These are phyloP conservation scores for Skeletonema potamos DNA, from an alignment of 108 stramenopile genomes.

Conservation along the genomic window DNA sequence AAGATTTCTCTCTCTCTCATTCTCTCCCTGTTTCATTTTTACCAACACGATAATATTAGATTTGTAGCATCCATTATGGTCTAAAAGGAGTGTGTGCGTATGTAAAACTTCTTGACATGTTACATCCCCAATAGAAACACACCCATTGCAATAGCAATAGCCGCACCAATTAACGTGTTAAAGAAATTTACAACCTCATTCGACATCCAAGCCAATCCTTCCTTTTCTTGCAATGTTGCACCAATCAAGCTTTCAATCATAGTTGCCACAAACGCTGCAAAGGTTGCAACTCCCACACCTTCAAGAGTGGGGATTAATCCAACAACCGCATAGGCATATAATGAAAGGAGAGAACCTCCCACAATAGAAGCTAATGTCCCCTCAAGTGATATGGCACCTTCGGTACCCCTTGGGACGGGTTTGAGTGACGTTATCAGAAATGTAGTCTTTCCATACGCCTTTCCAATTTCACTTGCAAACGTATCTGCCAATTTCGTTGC, in stretches of 20 bases:
- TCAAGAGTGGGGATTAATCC: constrained; percentile 37
- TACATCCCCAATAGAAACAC: constrained; percentile 15
- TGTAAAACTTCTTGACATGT: neutral
- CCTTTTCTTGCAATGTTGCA: constrained; percentile 88
- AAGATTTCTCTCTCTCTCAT: too few relatives aligned
- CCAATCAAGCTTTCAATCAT: constrained; percentile 93
- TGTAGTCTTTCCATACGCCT: constrained; percentile 93
- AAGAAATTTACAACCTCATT: constrained; percentile 96
- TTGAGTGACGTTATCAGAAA: constrained; percentile 92
- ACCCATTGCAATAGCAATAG: constrained; percentile 69
- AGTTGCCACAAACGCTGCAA: constrained; percentile 88
- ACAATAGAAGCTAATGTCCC: constrained; percentile 88
- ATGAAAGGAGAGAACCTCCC: constrained; percentile 78
- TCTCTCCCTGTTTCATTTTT: too few relatives aligned
- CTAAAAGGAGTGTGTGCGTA: too few relatives aligned
- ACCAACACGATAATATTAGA: neutral
- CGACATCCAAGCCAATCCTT: constrained; percentile 81
- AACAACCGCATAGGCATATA: constrained; percentile 63
- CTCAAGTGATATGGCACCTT: constrained; percentile 89
- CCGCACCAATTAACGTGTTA: constrained; percentile 91
- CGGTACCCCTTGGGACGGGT: constrained; percentile 88
- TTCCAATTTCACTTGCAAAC: constrained; percentile 95
- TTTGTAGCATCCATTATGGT: too few relatives aligned
- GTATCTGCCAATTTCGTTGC: constrained; percentile 96
- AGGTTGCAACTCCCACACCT: constrained; percentile 57